Evolutionary conservation across 768 basidiomycete species (phyloP).

Genomic region (Sarcodon sp.): DNA sequence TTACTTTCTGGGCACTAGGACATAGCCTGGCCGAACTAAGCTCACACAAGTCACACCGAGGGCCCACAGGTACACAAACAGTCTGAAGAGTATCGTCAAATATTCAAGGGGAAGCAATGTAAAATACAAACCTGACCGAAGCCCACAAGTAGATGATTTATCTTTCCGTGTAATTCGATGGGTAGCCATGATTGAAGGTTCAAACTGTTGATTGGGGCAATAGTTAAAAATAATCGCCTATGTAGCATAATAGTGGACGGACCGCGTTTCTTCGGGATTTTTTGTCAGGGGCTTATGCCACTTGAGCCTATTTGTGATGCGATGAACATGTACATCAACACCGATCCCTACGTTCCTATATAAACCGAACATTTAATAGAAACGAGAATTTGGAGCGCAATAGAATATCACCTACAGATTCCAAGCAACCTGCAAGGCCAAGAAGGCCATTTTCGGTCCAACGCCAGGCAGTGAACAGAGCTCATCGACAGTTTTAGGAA

Average conservation of each 20-base stretch:
- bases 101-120: not conserved
- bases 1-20: slow-evolving; percentile 42
- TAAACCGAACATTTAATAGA: not conserved
- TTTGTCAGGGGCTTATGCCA: slow-evolving; percentile 87
- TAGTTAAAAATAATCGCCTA: not conserved
- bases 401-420: slow-evolving; percentile 37
- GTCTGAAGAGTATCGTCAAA: slow-evolving; percentile 24
- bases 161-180: slow-evolving; percentile 53
- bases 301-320: slow-evolving; percentile 85
- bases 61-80: slow-evolving; percentile 52
- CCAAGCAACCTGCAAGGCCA: slow-evolving; percentile 78
- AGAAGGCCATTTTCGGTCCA: slow-evolving; percentile 94
- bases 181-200: slow-evolving; percentile 83
- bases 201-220: slow-evolving; percentile 25
- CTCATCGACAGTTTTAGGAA: slow-evolving; percentile 82
- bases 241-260: slow-evolving; percentile 1
- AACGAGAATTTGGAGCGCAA: not conserved
- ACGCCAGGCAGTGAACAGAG: slow-evolving; percentile 83
- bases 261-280: slow-evolving; percentile 84
- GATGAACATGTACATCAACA: slow-evolving; percentile 92
- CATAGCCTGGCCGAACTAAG: slow-evolving; percentile 44
- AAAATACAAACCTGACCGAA: slow-evolving; percentile 58
- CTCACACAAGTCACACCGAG: slow-evolving; percentile 52
- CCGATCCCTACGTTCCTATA: slow-evolving; percentile 80
- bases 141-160: slow-evolving; percentile 73